Evolutionary conservation across 352 stramenopile genomes (phyloP).

Genomic region (Phytophthora foliorum): DNA sequence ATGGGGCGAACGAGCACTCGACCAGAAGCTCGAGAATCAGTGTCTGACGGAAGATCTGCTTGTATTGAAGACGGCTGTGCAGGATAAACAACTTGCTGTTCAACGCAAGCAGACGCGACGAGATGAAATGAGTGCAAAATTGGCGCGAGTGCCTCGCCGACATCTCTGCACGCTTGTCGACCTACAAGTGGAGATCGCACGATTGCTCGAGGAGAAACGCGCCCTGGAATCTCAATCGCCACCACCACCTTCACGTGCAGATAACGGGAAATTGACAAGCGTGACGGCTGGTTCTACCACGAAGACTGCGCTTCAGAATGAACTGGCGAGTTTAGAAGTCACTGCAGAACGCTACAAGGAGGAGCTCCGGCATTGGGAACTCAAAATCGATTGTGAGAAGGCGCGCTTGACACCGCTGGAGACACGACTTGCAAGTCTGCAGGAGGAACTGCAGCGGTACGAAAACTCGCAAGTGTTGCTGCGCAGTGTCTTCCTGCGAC

Average conservation of each 20-base stretch:
- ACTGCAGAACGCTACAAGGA: conserved; percentile 43
- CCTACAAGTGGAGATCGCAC: conserved; percentile 60
- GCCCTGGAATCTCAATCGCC: conserved; percentile 41
- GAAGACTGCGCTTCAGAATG: conserved; percentile 46
- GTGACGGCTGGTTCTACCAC: conserved; percentile 6
- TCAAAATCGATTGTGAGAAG: conserved; percentile 59
- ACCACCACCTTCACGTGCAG: not conserved
- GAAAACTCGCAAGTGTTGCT: conserved; percentile 37
- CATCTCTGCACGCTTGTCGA: conserved; percentile 64
- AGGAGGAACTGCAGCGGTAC: conserved; percentile 32
- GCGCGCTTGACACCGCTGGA: conserved; percentile 52
- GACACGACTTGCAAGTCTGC: conserved; percentile 38
- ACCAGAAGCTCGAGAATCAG: conserved; percentile 61
- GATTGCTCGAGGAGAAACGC: conserved; percentile 59
- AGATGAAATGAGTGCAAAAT: conserved; percentile 43
- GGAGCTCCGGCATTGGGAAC: conserved; percentile 50
- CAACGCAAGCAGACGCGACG: conserved; percentile 36
- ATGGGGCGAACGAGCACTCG: conserved; percentile 55
- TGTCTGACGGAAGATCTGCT: conserved; percentile 42
- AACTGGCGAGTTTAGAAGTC: conserved; percentile 54
- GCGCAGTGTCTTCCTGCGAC: conserved; percentile 41
- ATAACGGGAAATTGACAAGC: not conserved
- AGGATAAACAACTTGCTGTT: conserved; percentile 32
- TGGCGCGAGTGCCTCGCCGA: conserved; percentile 49
- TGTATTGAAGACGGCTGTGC: conserved; percentile 39